These are phyloP conservation scores for Ganoderma leucocontextum DNA, from an alignment of 1,284 basidiomycete species.

Conservation along the genomic window DNA sequence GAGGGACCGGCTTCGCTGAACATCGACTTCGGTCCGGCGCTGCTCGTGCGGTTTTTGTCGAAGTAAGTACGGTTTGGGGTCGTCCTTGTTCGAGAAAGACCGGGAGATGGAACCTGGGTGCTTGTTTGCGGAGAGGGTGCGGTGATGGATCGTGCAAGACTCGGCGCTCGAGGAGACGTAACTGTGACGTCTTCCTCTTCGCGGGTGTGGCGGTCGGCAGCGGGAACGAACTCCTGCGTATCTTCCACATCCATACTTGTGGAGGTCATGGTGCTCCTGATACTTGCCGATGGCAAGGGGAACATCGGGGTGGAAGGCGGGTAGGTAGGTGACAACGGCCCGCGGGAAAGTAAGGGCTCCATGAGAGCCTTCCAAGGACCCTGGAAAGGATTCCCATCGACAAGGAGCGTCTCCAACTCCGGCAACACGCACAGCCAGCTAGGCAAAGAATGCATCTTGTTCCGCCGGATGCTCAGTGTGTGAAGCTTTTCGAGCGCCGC, in stretches of 20 bases:
- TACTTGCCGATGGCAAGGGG: slow-evolving; percentile 56
- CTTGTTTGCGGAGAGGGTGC: slow-evolving; percentile 45
- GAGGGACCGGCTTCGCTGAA: slow-evolving; percentile 32
- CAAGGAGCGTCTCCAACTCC: slow-evolving; percentile 84
- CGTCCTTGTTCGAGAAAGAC: slow-evolving; percentile 73
- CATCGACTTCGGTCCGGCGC: slow-evolving; percentile 34
- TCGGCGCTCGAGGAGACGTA: slow-evolving; percentile 60
- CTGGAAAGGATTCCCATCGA: slow-evolving; percentile 95
- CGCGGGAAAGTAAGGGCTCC: slow-evolving; percentile 77
- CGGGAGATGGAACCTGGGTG: slow-evolving; percentile 44
- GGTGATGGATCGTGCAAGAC: slow-evolving; percentile 58
- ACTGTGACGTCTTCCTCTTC: slow-evolving; percentile 77
- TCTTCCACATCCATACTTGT: slow-evolving; percentile 62
- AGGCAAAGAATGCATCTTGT: slow-evolving; percentile 90
- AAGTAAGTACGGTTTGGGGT: slow-evolving; percentile 72
- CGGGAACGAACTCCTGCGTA: slow-evolving; percentile 52
- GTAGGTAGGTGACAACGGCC: slow-evolving; percentile 66
- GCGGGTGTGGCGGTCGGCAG: slow-evolving; percentile 31
- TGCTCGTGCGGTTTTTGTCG: slow-evolving; percentile 51
- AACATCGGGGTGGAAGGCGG: slow-evolving; percentile 72
- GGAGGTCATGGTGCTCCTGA: slow-evolving; percentile 49
- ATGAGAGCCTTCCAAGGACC: slow-evolving; percentile 91
- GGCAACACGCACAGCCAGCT: slow-evolving; percentile 91
- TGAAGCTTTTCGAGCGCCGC: slow-evolving; percentile 78
- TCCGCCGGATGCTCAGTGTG: slow-evolving; percentile 88